phyloP scores from a whole-genome alignment of 2,329 filamentous ascomycete genomes.

The Verticillium dahliae region DNA sequence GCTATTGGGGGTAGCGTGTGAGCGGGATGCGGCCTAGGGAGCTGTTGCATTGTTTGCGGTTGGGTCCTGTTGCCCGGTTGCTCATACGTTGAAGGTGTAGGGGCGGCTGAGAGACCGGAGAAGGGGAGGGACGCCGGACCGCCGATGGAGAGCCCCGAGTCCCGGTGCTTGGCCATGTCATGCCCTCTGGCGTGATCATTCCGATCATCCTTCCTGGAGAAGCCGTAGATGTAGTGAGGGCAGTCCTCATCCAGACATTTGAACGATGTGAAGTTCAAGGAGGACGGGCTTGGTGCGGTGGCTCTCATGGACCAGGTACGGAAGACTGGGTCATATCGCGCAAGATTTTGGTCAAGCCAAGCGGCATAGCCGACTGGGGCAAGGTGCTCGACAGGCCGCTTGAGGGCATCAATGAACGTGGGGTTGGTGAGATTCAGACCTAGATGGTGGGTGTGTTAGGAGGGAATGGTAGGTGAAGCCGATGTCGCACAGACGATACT shows the following conservation, averaged over 20 bases:
- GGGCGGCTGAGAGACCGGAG: slow-evolving; percentile 21
- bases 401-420: slow-evolving; percentile 30
- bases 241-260: slow-evolving; percentile 51
- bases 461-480: slow-evolving; percentile 2
- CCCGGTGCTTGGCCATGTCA: slow-evolving; percentile 28
- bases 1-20: slow-evolving; percentile 27
- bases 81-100: slow-evolving; percentile 23
- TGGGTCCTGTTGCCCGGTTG: background rate
- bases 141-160: slow-evolving; percentile 36
- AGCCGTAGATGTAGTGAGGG: slow-evolving; percentile 53
- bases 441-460: slow-evolving; percentile 14
- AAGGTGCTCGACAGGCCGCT: slow-evolving; percentile 26
- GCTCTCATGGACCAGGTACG: slow-evolving; percentile 31
- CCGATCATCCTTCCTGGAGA: slow-evolving; percentile 41
- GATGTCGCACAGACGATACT: background rate
- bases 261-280: slow-evolving; percentile 30
- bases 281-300: background rate
- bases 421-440: slow-evolving; percentile 36
- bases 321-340: slow-evolving; percentile 40
- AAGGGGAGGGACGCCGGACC: slow-evolving; percentile 28
- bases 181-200: slow-evolving; percentile 45
- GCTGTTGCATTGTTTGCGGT: slow-evolving; percentile 28
- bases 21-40: slow-evolving; percentile 29
- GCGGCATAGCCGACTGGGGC: slow-evolving; percentile 39
- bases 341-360: slow-evolving; percentile 48